Conservation (phyloP, 1,139 yeast genomes). For the Petasospora rhodanensis region DNA sequence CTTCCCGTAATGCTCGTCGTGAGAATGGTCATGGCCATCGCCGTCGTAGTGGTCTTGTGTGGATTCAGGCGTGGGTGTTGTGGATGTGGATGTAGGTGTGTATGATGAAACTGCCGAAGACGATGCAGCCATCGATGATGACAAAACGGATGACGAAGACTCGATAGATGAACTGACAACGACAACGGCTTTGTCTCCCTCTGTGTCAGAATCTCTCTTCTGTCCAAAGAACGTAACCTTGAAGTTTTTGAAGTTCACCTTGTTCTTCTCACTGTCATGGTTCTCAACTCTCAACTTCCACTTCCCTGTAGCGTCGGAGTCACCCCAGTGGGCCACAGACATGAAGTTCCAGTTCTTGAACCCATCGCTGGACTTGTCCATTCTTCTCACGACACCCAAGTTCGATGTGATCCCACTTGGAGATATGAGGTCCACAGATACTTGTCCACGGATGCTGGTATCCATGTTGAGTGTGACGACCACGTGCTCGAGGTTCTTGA, state of each 20-base stretch:
- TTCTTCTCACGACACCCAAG: slow-evolving; percentile 65
- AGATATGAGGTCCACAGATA: slow-evolving; percentile 60
- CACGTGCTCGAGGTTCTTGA: slow-evolving; percentile 79
- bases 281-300: slow-evolving; percentile 73
- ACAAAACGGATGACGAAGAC: slow-evolving; percentile 1
- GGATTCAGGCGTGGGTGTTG: slow-evolving; percentile 6
- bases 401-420: slow-evolving; percentile 74
- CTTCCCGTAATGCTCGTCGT: slow-evolving; percentile 29
- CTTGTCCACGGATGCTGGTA: slow-evolving; percentile 64
- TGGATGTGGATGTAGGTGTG: slow-evolving; percentile 1
- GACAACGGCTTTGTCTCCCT: slow-evolving; percentile 16
- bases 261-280: slow-evolving; percentile 30
- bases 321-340: slow-evolving; percentile 98
- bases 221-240: slow-evolving; percentile 79
- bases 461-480: slow-evolving; percentile 73
- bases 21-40: slow-evolving; percentile 15
- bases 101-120: slow-evolving; percentile 3
- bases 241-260: slow-evolving; percentile 62
- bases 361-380: slow-evolving; percentile 57
- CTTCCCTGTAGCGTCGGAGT: slow-evolving; percentile 68
- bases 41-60: slow-evolving; percentile 9
- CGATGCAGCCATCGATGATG: slow-evolving; percentile 5
- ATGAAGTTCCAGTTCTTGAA: slow-evolving; percentile 86
- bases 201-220: slow-evolving; percentile 37
- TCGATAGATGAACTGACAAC: no score